These are phyloP conservation scores for Diospyros kaki DNA, from an alignment of 148 eudicot genomes.

Conservation along the genomic window DNA sequence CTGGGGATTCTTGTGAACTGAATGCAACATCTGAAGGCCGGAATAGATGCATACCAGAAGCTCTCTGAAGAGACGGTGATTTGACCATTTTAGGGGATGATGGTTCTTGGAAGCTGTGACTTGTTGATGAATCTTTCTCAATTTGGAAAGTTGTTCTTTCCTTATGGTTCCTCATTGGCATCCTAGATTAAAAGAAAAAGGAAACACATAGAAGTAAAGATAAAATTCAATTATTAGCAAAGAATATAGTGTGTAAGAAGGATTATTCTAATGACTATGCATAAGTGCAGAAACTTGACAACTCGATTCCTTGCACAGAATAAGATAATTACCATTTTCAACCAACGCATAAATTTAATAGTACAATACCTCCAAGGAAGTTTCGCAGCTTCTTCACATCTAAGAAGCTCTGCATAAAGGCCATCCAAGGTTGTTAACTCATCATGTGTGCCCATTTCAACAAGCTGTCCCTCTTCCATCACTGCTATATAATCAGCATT, in stretches of 20 bases:
- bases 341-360: constrained; percentile 7
- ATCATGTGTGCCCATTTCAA: constrained; percentile 98
- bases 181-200: constrained; percentile 39
- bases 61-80: constrained; percentile 95
- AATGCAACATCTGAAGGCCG: constrained; percentile 61
- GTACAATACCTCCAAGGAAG: constrained; percentile 79
- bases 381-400: constrained; percentile 97
- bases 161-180: constrained; percentile 75
- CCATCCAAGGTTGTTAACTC: constrained; percentile 82
- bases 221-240: constrained; percentile 1
- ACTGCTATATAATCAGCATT: constrained; percentile 99
- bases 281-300: not conserved
- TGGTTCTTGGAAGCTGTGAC: constrained; percentile 72
- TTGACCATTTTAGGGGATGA: constrained; percentile 91
- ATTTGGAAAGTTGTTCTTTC: constrained; percentile 65
- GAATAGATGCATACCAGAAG: constrained; percentile 54
- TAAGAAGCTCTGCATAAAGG: constrained; percentile 93
- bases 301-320: not conserved
- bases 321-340: constrained; percentile 4
- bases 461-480: constrained; percentile 99
- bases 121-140: constrained; percentile 66
- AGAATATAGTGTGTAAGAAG: not conserved
- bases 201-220: not conserved
- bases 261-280: not conserved
- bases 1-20: constrained; percentile 80